Evolutionary conservation across 176 grass and related monocot species (phyloP), one percentile per base, ranked within the genome.

Genomic region (Typha latifolia): DNA sequence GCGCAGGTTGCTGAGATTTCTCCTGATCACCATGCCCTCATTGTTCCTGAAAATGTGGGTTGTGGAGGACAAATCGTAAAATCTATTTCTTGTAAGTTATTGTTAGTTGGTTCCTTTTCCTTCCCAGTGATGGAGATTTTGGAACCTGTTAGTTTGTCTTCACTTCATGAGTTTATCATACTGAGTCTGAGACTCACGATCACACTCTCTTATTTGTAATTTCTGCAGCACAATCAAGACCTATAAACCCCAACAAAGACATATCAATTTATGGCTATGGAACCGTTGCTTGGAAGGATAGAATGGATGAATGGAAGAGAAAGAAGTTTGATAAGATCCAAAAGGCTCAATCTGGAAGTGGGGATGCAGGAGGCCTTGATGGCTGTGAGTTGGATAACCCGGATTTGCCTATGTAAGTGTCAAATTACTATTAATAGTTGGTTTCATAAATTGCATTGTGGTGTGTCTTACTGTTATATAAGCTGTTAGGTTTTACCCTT

Each of bases 201-300:
- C 10, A 56, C 19, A 56, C 3, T 15, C 51, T 55, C 52, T 56
- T 19, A 4, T 16, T 56, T 56, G 14, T 56, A n/a, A n/a, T 6
- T 56, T 56, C 1, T 2, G 26, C 63, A 75, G 73, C 68, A 79
- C 47, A 78, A 61, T 49, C 7, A 48, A 84, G 75, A 52, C 69
- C 64, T 47, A 79, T 84, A 56, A 79, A 78, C 64, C 81, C 81
- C 15, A 84, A 74, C 6, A 84, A 84, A 68, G 81, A 84, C 26
- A 59, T 79, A 72, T 56, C 81, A 51, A 23, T 79, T 14, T 84
- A 84, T 78, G 81, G 81, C 5, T 84, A 84, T 29, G 81, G 81
- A 70, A 74, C 81, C 47, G 75, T 84, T 74, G 75, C 81, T 22
- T 84, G 81, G 81, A 84, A 79, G 34, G 70, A 74, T 47, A 69